Evolutionary conservation across 2,329 filamentous ascomycete species (phyloP).

Genomic region (Colletotrichum sp.): DNA sequence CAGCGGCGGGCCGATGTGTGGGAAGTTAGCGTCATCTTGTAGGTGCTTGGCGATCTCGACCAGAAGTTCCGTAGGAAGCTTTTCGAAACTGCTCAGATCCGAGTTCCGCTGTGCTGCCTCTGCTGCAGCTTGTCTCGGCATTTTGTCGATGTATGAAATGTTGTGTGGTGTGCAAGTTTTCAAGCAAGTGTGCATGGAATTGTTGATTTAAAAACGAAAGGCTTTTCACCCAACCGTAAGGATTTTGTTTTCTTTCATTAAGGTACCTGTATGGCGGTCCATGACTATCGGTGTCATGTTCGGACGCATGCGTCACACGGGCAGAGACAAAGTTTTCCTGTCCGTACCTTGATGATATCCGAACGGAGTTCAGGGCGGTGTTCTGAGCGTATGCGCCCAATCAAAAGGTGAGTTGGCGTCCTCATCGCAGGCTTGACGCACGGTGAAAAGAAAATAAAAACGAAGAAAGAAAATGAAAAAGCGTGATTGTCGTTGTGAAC

Average conservation of each 20-base stretch:
- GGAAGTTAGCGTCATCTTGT: neutral
- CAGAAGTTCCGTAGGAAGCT: neutral
- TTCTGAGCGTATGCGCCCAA: neutral
- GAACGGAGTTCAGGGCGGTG: neutral
- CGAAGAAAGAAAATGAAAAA: neutral
- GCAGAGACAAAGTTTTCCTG: neutral
- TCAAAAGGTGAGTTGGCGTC: neutral
- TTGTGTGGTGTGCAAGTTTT: neutral
- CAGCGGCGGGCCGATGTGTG: neutral
- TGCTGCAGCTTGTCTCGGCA: neutral
- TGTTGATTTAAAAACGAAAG: neutral
- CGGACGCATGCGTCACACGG: neutral
- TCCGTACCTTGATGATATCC: neutral
- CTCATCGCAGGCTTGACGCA: neutral
- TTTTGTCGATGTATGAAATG: neutral
- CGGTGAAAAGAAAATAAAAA: neutral
- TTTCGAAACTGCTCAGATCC: neutral
- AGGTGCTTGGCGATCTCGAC: neutral
- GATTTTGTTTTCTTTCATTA: neutral
- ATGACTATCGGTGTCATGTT: neutral
- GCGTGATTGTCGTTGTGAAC: neutral
- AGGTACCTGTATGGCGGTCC: neutral
- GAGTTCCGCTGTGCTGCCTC: neutral
- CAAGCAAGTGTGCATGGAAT: neutral
- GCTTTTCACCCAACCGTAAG: neutral